phyloP scores from a whole-genome alignment of 805 yeast species.

The Candida koratica region DNA sequence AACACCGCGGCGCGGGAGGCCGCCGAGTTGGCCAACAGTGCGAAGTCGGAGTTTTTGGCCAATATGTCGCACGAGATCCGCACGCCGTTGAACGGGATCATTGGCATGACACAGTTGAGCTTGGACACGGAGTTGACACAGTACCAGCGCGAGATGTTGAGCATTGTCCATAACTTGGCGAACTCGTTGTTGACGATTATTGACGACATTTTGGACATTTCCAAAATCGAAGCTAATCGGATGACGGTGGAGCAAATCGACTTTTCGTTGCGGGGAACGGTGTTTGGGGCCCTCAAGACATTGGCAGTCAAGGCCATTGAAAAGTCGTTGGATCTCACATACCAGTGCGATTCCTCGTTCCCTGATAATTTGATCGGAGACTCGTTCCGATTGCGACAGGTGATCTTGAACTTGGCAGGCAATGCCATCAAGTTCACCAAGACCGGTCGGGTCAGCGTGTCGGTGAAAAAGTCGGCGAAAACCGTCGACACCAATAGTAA shows the following conservation, averaged over 20 bases:
- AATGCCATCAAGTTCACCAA: conserved; percentile 87
- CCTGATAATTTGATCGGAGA: conserved; percentile 87
- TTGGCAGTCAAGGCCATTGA: conserved; percentile 87
- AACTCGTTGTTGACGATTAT: conserved; percentile 81
- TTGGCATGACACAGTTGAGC: conserved; percentile 89
- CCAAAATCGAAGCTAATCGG: conserved; percentile 89
- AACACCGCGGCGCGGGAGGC: conserved; percentile 94
- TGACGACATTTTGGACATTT: conserved; percentile 86
- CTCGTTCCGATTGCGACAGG: conserved; percentile 83
- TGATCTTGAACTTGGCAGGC: conserved; percentile 80
- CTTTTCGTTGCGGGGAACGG: conserved; percentile 80
- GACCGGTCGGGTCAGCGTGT: conserved; percentile 73
- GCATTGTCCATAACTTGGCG: conserved; percentile 84
- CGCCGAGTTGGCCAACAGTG: conserved; percentile 84
- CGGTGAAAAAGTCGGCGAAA: conserved; percentile 54
- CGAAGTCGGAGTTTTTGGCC: conserved; percentile 86
- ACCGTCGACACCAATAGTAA: conserved; percentile 32
- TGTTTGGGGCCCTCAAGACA: conserved; percentile 85
- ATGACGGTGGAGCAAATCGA: conserved; percentile 92
- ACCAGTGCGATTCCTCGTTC: conserved; percentile 81
- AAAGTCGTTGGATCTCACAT: conserved; percentile 72
- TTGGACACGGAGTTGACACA: conserved; percentile 86
- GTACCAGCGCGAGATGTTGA: conserved; percentile 87
- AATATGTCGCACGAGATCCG: conserved; percentile 72
- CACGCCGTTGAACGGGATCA: conserved; percentile 90